Evolutionary conservation across 805 yeast genomes (phyloP).

Genomic region (Ogataea pilisensis): DNA sequence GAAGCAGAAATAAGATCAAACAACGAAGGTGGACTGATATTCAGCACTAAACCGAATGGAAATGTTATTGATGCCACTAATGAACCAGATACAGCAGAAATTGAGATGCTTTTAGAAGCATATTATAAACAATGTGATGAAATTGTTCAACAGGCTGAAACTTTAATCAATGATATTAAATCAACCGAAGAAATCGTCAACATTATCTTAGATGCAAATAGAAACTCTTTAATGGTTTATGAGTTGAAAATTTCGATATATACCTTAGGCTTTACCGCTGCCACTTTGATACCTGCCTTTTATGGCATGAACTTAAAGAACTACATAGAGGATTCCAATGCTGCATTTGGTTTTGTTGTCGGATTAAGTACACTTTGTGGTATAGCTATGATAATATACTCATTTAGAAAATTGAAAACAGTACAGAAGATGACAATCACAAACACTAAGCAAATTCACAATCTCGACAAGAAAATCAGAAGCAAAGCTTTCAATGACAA

Average conservation of each 20-base stretch:
- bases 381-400: conserved; percentile 46
- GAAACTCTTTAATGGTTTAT: conserved; percentile 84
- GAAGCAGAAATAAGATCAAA: background rate
- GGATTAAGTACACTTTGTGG: conserved; percentile 51
- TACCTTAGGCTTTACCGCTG: conserved; percentile 81
- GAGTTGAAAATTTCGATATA: conserved; percentile 80
- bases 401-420: conserved; percentile 51
- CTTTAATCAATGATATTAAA: conserved; percentile 74
- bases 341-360: conserved; percentile 61
- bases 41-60: background rate
- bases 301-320: conserved; percentile 86
- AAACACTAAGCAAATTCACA: conserved; percentile 28
- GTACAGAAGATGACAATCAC: conserved; percentile 70
- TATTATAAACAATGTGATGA: conserved; percentile 92
- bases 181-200: conserved; percentile 92
- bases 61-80: conserved; percentile 4
- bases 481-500: conserved; percentile 8
- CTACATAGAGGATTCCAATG: conserved; percentile 63
- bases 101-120: conserved; percentile 83
- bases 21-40: background rate
- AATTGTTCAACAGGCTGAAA: conserved; percentile 85
- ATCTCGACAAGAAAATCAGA: conserved; percentile 24
- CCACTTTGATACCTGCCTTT: conserved; percentile 80
- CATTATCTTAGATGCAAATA: conserved; percentile 84
- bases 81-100: conserved; percentile 48